These are phyloP conservation scores for Wickerhamiella allomyrinae DNA, from an alignment of 805 yeast genomes.

Conservation along the genomic window DNA sequence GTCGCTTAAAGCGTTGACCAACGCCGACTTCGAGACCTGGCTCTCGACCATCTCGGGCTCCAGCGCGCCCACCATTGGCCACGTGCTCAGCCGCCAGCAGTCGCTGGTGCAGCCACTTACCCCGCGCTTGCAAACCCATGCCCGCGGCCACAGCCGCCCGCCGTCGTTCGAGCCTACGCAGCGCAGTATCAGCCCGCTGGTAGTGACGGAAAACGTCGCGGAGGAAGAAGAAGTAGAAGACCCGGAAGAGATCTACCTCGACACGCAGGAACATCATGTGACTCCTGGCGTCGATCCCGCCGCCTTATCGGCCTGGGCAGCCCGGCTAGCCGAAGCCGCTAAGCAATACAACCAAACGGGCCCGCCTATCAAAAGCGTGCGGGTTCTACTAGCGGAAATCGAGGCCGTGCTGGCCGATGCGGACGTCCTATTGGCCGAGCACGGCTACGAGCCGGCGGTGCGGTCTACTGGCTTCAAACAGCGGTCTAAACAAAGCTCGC, in stretches of 20 bases:
- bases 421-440: neutral
- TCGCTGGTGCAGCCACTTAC: neutral
- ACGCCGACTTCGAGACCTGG: constrained; percentile 68
- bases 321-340: neutral
- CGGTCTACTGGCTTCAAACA: too few species aligned
- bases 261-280: neutral
- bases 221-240: neutral
- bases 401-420: neutral
- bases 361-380: neutral
- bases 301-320: neutral
- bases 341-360: neutral
- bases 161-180: too few species aligned
- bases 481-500: too few species aligned
- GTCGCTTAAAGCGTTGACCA: constrained; percentile 59
- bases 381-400: neutral
- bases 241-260: too few species aligned
- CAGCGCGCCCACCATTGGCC: constrained; percentile 7
- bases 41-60: constrained; percentile 53
- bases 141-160: neutral
- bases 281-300: neutral
- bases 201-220: neutral
- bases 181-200: too few species aligned
- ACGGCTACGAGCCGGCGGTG: too few species aligned
- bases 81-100: constrained; percentile 6
- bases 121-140: neutral